phyloP scores from a whole-genome alignment of 2,329 filamentous ascomycete species.

The Fusarium bulbicola region DNA sequence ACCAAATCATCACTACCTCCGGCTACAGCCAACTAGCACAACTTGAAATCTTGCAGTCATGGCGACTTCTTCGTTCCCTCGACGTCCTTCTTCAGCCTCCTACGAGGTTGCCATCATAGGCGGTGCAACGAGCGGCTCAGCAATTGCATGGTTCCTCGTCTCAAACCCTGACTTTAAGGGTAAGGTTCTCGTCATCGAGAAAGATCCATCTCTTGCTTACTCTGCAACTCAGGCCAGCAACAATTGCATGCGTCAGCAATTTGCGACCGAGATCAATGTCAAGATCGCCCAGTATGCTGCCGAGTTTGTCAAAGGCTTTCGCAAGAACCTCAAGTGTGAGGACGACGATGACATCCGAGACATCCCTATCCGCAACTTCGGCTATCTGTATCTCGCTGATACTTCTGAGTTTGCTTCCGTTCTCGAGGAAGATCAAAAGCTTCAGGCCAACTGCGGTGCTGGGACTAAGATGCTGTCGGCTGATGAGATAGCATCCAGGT shows the following conservation, averaged over 20 bases:
- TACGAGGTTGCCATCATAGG: conserved; percentile 15
- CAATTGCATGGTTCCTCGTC: conserved; percentile 15
- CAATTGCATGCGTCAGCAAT: conserved; percentile 24
- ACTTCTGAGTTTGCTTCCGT: neutral
- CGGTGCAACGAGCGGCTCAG: conserved; percentile 21
- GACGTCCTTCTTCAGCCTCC: neutral
- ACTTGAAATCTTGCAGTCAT: neutral
- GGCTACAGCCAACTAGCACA: no score
- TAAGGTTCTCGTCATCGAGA: conserved; percentile 12
- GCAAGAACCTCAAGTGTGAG: conserved; percentile 3
- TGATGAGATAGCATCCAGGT: conserved; percentile 6
- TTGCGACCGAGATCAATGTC: conserved; percentile 15
- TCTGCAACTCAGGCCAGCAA: conserved; percentile 23
- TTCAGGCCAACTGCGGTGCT: conserved; percentile 6
- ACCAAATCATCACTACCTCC: neutral
- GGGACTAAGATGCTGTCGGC: conserved; percentile 6
- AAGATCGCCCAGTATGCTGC: conserved; percentile 18
- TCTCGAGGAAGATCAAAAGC: conserved; percentile 7
- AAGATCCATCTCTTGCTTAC: neutral
- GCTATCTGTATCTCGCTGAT: conserved; percentile 16
- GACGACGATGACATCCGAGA: neutral
- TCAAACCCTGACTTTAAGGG: conserved; percentile 16
- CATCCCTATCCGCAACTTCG: conserved; percentile 15
- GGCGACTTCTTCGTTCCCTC: neutral
- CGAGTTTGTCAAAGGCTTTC: conserved; percentile 10